A percentile compares a stretch with the other conserved stretches of the same genome.
These are phyloP conservation scores for Ustilago lituana DNA, from an alignment of 1,284 basidiomycete genomes.

Conservation along the genomic window DNA sequence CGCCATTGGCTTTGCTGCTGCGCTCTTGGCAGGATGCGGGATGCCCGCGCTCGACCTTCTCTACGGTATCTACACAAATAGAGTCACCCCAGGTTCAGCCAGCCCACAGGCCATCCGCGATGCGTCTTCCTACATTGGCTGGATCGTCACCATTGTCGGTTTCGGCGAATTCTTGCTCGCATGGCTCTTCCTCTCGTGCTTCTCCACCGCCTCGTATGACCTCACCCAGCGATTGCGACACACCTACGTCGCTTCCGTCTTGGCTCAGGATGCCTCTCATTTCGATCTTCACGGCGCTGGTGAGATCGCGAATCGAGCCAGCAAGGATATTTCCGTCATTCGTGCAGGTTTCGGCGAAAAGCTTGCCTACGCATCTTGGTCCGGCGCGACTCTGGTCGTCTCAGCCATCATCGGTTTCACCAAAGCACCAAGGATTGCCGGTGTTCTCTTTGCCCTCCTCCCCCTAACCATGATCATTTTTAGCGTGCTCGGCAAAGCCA, in stretches of 20 bases:
- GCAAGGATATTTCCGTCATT: constrained; percentile 68
- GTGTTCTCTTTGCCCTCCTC: constrained; percentile 68
- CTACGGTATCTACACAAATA: constrained; percentile 62
- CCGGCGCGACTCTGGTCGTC: constrained; percentile 62
- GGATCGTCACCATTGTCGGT: constrained; percentile 67
- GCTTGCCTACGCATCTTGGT: constrained; percentile 68
- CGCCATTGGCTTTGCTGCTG: constrained; percentile 45
- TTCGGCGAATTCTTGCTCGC: constrained; percentile 58
- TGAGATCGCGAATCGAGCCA: constrained; percentile 68
- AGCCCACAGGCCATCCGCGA: constrained; percentile 36
- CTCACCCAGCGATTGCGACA: constrained; percentile 66
- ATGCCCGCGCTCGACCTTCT: constrained; percentile 60
- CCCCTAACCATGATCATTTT: constrained; percentile 67
- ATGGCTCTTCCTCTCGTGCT: constrained; percentile 61
- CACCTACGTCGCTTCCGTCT: constrained; percentile 68
- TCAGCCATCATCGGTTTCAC: constrained; percentile 67
- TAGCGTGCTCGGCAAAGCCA: constrained; percentile 59
- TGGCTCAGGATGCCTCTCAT: constrained; percentile 69
- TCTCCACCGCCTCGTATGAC: constrained; percentile 65
- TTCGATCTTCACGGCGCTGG: constrained; percentile 69
- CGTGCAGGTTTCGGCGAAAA: constrained; percentile 69
- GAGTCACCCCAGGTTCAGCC: constrained; percentile 41
- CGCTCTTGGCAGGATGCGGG: constrained; percentile 50
- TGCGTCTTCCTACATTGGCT: constrained; percentile 59
- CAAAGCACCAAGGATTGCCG: constrained; percentile 67